Conservation (phyloP, 2,329 filamentous ascomycete species). For the Xylariaceae sp. region DNA sequence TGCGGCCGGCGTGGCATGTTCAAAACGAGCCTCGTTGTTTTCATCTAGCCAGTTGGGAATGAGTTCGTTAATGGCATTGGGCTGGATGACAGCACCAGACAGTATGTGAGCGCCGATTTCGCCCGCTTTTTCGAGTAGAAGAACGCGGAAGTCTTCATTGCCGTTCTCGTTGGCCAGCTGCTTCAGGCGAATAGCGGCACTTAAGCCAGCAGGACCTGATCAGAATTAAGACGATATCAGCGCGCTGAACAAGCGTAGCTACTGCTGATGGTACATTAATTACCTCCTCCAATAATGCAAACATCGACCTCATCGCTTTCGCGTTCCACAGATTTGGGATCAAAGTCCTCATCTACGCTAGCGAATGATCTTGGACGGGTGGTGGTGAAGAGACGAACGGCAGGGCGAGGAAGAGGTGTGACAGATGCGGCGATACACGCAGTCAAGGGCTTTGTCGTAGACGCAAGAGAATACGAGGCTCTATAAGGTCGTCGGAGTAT, state of each 20-base stretch:
- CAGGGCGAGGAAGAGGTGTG: constrained; percentile 8
- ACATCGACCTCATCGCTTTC: constrained; percentile 94
- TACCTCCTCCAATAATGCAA: constrained; percentile 88
- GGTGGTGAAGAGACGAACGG: constrained; percentile 33
- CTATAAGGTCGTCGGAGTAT: constrained; percentile 10
- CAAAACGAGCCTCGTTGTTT: constrained; percentile 82
- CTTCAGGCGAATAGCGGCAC: constrained; percentile 90
- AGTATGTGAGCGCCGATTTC: constrained; percentile 94
- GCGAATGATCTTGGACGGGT: constrained; percentile 24
- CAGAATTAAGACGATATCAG: background rate
- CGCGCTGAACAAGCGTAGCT: constrained; percentile 5
- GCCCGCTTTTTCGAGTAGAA: constrained; percentile 91
- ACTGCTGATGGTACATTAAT: constrained; percentile 13
- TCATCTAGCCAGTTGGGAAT: constrained; percentile 91
- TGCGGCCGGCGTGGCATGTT: constrained; percentile 78
- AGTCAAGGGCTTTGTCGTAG: constrained; percentile 6
- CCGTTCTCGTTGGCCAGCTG: constrained; percentile 92
- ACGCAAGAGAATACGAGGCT: constrained; percentile 18
- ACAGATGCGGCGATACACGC: constrained; percentile 10
- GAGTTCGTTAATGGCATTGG: constrained; percentile 80
- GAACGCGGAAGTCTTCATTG: constrained; percentile 91
- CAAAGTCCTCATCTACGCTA: constrained; percentile 52
- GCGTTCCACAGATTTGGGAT: constrained; percentile 68
- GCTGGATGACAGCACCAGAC: constrained; percentile 92
- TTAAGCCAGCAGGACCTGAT: constrained; percentile 82